Base-by-base conservation (phyloP, 2,329 filamentous ascomycete species). In the Pseudogymnoascus sp. region DNA sequence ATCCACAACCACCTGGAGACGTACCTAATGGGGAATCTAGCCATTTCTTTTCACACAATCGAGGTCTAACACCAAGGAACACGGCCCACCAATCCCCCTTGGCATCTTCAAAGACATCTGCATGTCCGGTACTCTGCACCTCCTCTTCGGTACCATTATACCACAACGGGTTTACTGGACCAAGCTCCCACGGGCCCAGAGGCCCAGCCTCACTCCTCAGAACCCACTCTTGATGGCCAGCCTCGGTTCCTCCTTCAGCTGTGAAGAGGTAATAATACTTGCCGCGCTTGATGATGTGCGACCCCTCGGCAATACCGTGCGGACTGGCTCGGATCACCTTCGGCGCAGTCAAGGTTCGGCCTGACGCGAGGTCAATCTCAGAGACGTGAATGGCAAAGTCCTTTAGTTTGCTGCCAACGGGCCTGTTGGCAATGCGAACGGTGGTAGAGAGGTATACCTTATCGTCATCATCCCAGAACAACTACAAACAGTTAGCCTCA, bases 201-300 rank as follows among this genome's bases (percentile, higher is more conserved):
- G 77, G 77, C 0, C 77, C 73, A 0, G 66, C 67, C 9, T 71
- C 73, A 65, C 78, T 83, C 4, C 82, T 77, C 61, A 77, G 74
- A 0, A 83, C 79, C 77, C 80, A 83, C 64, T 82, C 80, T 61
- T 79, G 77, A 65, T 84, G 82, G 0, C 80, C 80, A 15, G 74
- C 76, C 63, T 81, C 80, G 5, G 50, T 56, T 19, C 50, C 50
- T 56, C 50, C 50, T 33, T 56, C 50, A 10, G 77, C 50, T 33
- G 50, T 77, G 65, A 77, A 73, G 7, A 77, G 72, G 64, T 77
- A 78, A 65, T 76, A 77, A 62, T 72, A 76, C 33, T 62, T 67
- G 2, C 71, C 73, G 23, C 69, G 70, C 37, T 72, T 73, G 67
- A 76, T 70, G 53, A 77, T 71, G 65, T 78, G 76, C 15, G 69